Conservation (phyloP, 176 grass and related monocot species). For the Eragrostis curvula region DNA sequence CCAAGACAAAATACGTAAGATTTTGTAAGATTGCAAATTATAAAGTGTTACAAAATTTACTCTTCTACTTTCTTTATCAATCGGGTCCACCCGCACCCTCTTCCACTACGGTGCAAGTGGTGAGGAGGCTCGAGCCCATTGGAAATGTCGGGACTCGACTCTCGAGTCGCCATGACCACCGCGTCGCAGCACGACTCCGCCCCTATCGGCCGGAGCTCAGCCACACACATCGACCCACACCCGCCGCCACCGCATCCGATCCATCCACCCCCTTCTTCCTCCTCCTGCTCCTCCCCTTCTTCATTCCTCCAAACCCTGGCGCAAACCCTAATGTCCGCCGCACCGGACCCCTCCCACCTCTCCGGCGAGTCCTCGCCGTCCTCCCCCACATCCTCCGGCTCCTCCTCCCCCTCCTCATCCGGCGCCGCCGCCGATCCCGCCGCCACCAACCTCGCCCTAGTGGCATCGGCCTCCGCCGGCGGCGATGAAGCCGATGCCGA, state of each 20-base stretch:
- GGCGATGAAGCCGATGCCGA: slow-evolving; percentile 28
- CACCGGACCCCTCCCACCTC: slow-evolving; percentile 34
- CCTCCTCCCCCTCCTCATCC: slow-evolving; percentile 8
- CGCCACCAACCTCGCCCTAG: slow-evolving; percentile 23
- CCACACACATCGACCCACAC: slow-evolving; percentile 43
- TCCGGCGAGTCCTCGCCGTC: slow-evolving; percentile 49
- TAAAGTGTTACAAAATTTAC: no score
- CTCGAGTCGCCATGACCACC: neutral
- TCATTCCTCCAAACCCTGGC: slow-evolving; percentile 57
- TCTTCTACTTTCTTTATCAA: no score
- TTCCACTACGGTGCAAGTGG: no score
- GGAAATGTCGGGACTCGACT: no score
- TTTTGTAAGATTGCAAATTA: no score
- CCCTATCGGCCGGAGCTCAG: neutral
- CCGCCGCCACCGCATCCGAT: slow-evolving; percentile 46
- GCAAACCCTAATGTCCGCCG: slow-evolving; percentile 62
- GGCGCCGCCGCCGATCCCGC: slow-evolving; percentile 21
- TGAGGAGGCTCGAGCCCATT: no score
- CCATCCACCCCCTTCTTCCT: slow-evolving; percentile 38
- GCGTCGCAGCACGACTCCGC: neutral
- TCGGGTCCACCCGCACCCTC: no score
- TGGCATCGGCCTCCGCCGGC: slow-evolving; percentile 36
- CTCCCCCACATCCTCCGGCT: slow-evolving; percentile 39
- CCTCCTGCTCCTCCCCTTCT: slow-evolving; percentile 13
- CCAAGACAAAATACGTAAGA: no score